Base-by-base conservation (phyloP, 2,329 filamentous ascomycete species). In the Cytospora leucostoma region DNA sequence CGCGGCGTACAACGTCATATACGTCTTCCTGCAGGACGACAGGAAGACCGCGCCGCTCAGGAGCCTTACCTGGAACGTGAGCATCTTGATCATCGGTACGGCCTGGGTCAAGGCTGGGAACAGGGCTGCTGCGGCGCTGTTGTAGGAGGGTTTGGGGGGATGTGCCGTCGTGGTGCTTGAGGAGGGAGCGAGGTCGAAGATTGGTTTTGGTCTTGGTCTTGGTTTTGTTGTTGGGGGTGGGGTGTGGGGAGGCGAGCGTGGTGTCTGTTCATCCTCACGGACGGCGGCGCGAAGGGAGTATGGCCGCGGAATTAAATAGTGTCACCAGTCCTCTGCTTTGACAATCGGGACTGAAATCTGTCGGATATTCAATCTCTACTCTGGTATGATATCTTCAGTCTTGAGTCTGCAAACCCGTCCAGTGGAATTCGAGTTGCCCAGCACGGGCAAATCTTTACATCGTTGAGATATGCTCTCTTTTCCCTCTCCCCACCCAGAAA, bases 21-120 rank as follows among this genome's bases (percentile, higher is more conserved):
- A 83, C 66, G 67, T 83, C 56, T 70, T 71, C 58, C 69, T 82
- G 54, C 77, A 79, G 67, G 76, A 76, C 15, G 77, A 80, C 66
- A 72, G 72, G 58, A 72, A 70, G 59, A 64, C 77, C 27, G 74
- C 75, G 7, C 68, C 68, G 2, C 12, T 81, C 50, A 72, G 81
- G 57, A 78, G 73, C 61, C 13, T 77, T 2, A 61, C 71, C 17
- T 83, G 79, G 79, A 56, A 68, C 2, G 61, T 66, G 2, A 73
- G 79, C 27, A 56, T 79, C 10, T 70, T 62, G 6, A 59, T 75
- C 17, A 74, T 74, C 49, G 53, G 75, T 52, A 67, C 72, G 4
- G 65, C 83, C 56, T 83, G 75, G 70, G 59, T 80, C 58, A 75
- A 75, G 69, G 79, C 80, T 54, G 79, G 76, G 32, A 68, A 71